Conservation (phyloP, 441 rosid species). For the Adansonia grandidieri region DNA sequence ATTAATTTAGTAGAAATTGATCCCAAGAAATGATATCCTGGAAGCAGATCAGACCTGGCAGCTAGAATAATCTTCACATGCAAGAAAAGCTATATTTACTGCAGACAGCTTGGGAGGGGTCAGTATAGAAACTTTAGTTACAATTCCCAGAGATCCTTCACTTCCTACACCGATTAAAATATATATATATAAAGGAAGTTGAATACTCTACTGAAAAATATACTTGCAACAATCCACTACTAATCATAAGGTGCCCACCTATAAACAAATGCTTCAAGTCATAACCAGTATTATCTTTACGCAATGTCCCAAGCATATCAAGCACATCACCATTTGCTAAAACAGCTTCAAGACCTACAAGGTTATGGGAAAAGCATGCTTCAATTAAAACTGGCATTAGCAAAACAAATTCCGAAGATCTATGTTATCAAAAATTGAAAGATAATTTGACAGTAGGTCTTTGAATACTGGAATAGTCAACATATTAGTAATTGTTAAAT, state of each 20-base stretch:
- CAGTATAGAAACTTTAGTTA: slow-evolving; percentile 89
- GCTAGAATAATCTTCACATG: slow-evolving; percentile 80
- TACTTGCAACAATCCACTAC: background rate
- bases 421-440: background rate
- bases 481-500: background rate
- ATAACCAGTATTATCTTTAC: slow-evolving; percentile 95
- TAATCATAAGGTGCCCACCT: slow-evolving; percentile 46
- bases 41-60: slow-evolving; percentile 69
- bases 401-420: background rate
- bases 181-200: slow-evolving; percentile 11
- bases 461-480: background rate
- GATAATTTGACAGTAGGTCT: background rate
- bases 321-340: slow-evolving; percentile 85
- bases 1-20: slow-evolving; percentile 16
- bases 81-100: slow-evolving; percentile 85
- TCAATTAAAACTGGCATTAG: background rate
- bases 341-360: slow-evolving; percentile 87
- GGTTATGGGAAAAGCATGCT: slow-evolving; percentile 22
- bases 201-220: slow-evolving; percentile 21
- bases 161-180: slow-evolving; percentile 53
- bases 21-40: slow-evolving; percentile 23
- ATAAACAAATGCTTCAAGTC: slow-evolving; percentile 94
- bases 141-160: slow-evolving; percentile 95
- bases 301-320: slow-evolving; percentile 90
- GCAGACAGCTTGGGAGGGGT: slow-evolving; percentile 85